A percentile compares a stretch with the other conserved stretches of the same genome.
These are phyloP conservation scores for Lachancea kluyveri DNA, from an alignment of 805 yeast genomes.

Conservation along the genomic window DNA sequence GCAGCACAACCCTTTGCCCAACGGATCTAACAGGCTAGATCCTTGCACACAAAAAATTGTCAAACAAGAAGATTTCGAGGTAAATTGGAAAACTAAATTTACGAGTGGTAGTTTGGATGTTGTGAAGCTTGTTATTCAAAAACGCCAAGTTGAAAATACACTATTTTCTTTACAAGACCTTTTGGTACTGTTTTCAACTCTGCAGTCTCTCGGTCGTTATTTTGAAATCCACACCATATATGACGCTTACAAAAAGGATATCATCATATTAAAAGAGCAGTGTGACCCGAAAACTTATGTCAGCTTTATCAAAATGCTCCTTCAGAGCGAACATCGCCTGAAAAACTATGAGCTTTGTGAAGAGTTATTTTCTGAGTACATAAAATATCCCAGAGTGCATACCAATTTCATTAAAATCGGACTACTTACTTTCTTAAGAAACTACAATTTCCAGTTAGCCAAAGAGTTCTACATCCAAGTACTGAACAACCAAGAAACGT, in stretches of 20 bases:
- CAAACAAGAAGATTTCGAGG: slow-evolving; percentile 3
- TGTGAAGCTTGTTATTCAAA: slow-evolving; percentile 8
- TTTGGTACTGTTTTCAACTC: slow-evolving; percentile 9
- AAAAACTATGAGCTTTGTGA: slow-evolving; percentile 21
- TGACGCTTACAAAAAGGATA: slow-evolving; percentile 8
- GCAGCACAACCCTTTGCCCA: neutral
- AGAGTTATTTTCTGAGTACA: slow-evolving; percentile 23
- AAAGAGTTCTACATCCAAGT: slow-evolving; percentile 28
- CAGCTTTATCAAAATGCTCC: slow-evolving; percentile 13
- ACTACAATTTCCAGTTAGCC: slow-evolving; percentile 23
- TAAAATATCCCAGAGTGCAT: slow-evolving; percentile 18
- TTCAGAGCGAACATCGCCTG: slow-evolving; percentile 16
- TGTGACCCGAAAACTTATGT: slow-evolving; percentile 3
- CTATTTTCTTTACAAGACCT: slow-evolving; percentile 18
- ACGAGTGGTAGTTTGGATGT: slow-evolving; percentile 10
- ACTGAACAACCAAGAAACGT: slow-evolving; percentile 24
- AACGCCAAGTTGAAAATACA: slow-evolving; percentile 6
- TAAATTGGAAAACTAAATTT: slow-evolving; percentile 17
- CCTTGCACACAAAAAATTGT: neutral
- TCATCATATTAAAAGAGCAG: slow-evolving; percentile 6
- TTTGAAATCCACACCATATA: slow-evolving; percentile 22
- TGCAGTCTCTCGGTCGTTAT: slow-evolving; percentile 9
- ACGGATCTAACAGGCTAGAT: neutral
- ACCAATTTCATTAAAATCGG: slow-evolving; percentile 21
- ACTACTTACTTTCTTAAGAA: slow-evolving; percentile 22